phyloP scores from a whole-genome alignment of 2,329 filamentous ascomycete genomes.

The Trichoderma guizhouense region DNA sequence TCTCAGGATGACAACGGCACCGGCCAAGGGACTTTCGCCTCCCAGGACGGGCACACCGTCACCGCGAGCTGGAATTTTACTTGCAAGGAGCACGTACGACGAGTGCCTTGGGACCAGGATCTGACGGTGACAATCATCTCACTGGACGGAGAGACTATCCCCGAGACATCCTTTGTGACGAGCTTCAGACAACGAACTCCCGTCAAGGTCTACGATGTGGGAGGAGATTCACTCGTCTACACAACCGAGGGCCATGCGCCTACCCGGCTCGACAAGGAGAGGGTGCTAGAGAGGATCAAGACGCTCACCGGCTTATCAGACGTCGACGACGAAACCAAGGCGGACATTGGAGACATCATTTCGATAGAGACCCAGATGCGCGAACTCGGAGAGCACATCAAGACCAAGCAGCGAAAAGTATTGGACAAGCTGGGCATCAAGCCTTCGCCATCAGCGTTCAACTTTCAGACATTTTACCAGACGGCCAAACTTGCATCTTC shows the following conservation, averaged over 20 bases:
- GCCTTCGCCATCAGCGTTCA: neutral
- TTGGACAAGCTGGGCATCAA: neutral
- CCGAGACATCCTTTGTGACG: constrained; percentile 1
- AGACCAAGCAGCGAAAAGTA: constrained; percentile 6
- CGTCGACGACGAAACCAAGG: neutral
- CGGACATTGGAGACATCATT: neutral
- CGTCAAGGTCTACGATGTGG: constrained; percentile 10
- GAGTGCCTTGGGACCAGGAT: constrained; percentile 13
- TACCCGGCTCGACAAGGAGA: neutral
- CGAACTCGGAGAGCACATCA: neutral
- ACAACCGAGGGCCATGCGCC: constrained; percentile 5
- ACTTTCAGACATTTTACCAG: constrained; percentile 7
- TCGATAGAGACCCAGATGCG: constrained; percentile 1
- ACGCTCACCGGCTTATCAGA: neutral
- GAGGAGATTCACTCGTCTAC: constrained; percentile 8
- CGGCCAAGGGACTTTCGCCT: constrained; percentile 15
- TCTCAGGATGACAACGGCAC: constrained; percentile 17
- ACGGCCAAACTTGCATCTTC: constrained; percentile 5
- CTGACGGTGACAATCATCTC: constrained; percentile 11
- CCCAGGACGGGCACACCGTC: constrained; percentile 9
- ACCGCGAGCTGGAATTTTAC: constrained; percentile 18
- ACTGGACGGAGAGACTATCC: constrained; percentile 10
- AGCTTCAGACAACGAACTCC: constrained; percentile 12
- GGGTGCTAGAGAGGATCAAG: neutral
- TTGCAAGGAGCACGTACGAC: constrained; percentile 4